Conservation (phyloP, 2,329 filamentous ascomycete genomes). For the Moelleriella libera region DNA sequence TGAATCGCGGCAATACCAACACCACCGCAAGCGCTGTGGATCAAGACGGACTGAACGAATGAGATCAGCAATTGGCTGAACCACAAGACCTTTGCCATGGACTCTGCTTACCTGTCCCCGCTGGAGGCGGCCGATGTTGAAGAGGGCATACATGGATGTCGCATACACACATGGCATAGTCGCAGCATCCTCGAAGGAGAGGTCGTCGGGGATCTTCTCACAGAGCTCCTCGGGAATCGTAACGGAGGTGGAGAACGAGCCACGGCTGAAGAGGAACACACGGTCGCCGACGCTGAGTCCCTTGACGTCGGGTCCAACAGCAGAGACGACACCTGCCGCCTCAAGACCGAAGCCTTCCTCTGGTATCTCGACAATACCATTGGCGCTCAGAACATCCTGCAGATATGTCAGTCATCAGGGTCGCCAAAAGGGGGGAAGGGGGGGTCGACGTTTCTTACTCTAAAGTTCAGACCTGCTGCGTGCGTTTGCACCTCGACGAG, state of each 20-base stretch:
- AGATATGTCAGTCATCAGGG: too few species aligned
- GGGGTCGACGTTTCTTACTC: too few species aligned
- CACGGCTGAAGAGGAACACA: background rate
- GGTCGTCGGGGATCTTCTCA: background rate
- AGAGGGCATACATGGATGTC: background rate
- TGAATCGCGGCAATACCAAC: slow-evolving; percentile 4
- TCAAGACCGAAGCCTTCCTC: too few species aligned
- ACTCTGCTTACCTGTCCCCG: slow-evolving; percentile 7
- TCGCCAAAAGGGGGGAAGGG: too few species aligned
- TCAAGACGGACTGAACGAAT: slow-evolving; percentile 11
- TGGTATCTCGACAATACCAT: too few species aligned
- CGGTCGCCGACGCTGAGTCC: background rate
- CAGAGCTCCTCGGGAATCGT: background rate
- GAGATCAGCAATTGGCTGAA: too few species aligned
- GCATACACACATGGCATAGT: background rate
- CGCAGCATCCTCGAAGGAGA: background rate
- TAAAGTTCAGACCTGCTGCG: too few species aligned
- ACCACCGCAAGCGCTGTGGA: slow-evolving; percentile 12
- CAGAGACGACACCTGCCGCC: background rate
- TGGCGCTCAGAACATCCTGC: too few species aligned
- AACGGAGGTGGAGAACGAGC: background rate
- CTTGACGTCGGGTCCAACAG: background rate
- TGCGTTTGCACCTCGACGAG: too few species aligned
- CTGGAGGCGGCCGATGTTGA: slow-evolving; percentile 9
- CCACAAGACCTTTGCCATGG: too few species aligned